Percentiles rank a stretch among this genome's conserved stretches.
Evolutionary conservation across 306 rosid genomes (phyloP).

Genomic region (Argentina anserina): DNA sequence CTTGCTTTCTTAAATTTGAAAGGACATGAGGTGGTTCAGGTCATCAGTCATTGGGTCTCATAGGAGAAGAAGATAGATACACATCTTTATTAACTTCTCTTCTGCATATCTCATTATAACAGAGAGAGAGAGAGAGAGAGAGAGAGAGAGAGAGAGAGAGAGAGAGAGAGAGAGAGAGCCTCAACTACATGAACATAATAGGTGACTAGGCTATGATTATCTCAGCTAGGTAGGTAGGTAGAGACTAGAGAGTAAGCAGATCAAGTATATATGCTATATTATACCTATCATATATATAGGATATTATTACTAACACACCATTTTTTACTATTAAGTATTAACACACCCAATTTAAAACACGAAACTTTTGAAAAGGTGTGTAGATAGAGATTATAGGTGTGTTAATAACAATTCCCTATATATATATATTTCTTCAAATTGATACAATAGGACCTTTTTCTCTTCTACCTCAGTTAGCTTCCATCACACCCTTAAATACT

Average conservation of each 20-base stretch:
- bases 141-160: constrained; percentile 10
- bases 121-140: constrained; percentile 13
- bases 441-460: constrained; percentile 27
- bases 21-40: constrained; percentile 51
- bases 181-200: constrained; percentile 50
- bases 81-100: constrained; percentile 52
- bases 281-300: too few species aligned
- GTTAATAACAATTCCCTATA: too few species aligned
- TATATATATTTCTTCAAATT: constrained; percentile 29
- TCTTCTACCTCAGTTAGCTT: constrained; percentile 47
- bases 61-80: constrained; percentile 39
- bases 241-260: too few species aligned
- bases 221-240: neutral
- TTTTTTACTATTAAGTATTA: too few species aligned
- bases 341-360: too few species aligned
- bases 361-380: too few species aligned
- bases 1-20: constrained; percentile 49
- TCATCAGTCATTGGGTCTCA: constrained; percentile 38
- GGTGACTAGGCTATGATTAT: neutral
- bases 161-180: constrained; percentile 22
- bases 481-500: constrained; percentile 30
- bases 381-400: too few species aligned
- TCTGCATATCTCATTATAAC: constrained; percentile 50
- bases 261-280: too few species aligned
- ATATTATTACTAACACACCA: too few species aligned